Evolutionary conservation across 768 basidiomycete species (phyloP).

Genomic region (Porpolomopsis calyptriformis): DNA sequence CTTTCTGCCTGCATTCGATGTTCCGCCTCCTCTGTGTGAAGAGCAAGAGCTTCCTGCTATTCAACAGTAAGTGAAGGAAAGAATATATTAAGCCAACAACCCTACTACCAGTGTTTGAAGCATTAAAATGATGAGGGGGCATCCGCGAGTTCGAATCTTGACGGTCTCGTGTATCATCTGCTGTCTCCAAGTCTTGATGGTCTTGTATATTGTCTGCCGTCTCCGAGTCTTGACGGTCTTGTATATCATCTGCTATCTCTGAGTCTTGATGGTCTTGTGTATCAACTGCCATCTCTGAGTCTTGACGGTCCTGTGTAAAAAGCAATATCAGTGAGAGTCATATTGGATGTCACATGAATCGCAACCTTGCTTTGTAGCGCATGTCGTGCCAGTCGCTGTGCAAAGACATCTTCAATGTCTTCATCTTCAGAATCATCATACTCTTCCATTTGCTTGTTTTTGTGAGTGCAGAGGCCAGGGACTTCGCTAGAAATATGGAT

Average conservation of each 20-base stretch:
- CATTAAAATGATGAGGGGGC: no score
- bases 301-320: background rate
- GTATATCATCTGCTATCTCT: no score
- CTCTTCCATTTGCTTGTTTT: background rate
- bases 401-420: background rate
- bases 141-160: no score
- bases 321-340: background rate
- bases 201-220: no score
- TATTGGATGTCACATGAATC: background rate
- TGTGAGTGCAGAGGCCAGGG: background rate
- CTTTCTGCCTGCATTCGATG: background rate
- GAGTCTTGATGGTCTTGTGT: no score
- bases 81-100: no score
- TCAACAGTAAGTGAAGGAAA: no score
- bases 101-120: no score
- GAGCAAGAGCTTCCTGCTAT: no score
- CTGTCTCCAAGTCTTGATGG: no score
- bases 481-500: conserved; percentile 2
- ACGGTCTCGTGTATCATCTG: no score
- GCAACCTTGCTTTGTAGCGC: background rate
- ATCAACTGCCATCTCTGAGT: background rate
- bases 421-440: background rate
- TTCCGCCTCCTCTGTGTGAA: background rate
- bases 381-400: background rate
- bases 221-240: no score